Evolutionary conservation across 352 stramenopile species (phyloP), one percentile per base, ranked within the genome.

Genomic region (Phytophthora fragariaefolia): DNA sequence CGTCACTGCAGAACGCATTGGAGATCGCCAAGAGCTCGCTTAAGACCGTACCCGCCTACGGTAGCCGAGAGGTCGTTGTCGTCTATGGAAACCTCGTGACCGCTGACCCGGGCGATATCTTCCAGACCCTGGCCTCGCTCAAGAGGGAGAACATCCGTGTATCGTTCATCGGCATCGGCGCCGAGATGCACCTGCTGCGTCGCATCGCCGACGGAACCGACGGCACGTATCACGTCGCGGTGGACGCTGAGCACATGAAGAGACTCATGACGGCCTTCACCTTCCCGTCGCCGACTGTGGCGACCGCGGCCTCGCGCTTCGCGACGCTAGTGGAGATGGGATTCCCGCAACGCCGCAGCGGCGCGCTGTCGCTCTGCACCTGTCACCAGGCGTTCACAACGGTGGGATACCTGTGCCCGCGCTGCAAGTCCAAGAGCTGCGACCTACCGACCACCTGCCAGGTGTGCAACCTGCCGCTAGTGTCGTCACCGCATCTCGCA

Each of bases 401-500:
- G 9, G 92, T 95, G 27, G 91, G 92, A 3, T 98, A 98, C 72
- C 77, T 97, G 20, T 99, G 96, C 81, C 97, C 97, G 28, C 85
- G 95, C 60, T 99, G 97, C 82, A 89, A 94, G 66, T 91, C 93
- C 47, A 97, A 98, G 73, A 96, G 89, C 69, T 97, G 95, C 36
- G 97, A 99, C 63, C 76, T 99, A 5, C 97, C 97, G 20, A 97
- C 89, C 1, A 95, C 96, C 57, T 99, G 97, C 83, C 87, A 96
- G 58, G 95, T 99, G 23, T 99, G 97, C 79, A 97, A 96, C 63
- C 72, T 99, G 52, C 93, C 97, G 62, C 82, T 99, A n/a, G 96
- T 96, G 28, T 93, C 97, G 54, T 98, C 96, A 38, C 96, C 97
- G n/a, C 97, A 99, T 71, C 84, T 99, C 15, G 97, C 97, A 60